Conservation (phyloP, 768 basidiomycete genomes). For the Leccinum olivaceopallidum region DNA sequence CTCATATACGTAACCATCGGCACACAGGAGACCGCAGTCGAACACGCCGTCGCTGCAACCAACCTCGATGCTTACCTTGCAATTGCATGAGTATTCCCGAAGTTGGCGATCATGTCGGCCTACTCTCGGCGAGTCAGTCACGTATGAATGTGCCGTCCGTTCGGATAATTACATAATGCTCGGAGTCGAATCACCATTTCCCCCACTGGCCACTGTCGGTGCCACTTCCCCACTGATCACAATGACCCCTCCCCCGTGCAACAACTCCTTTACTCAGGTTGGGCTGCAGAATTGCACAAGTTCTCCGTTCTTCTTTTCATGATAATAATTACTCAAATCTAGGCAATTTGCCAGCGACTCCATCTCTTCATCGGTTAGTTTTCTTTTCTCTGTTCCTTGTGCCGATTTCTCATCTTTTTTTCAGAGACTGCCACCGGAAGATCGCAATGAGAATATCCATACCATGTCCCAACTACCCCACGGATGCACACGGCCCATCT, state of each 20-base stretch:
- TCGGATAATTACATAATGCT: no score
- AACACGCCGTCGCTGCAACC: no score
- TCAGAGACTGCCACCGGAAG: conserved; percentile 69
- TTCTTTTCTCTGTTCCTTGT: conserved; percentile 9
- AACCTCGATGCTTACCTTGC: no score
- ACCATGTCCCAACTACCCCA: conserved; percentile 36
- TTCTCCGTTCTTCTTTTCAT: not conserved
- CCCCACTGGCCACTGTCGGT: no score
- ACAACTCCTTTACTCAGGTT: conserved; percentile 80
- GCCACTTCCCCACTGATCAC: not conserved
- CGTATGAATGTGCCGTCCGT: no score
- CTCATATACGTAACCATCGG: no score
- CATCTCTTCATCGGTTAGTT: conserved; percentile 84
- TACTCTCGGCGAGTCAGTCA: no score
- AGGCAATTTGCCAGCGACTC: conserved; percentile 62
- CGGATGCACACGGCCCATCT: conserved; percentile 42
- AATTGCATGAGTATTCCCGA: no score
- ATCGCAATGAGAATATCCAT: conserved; percentile 88
- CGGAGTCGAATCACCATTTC: no score
- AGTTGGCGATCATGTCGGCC: no score
- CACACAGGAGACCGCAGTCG: no score
- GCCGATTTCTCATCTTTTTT: conserved; percentile 13
- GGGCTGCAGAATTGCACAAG: conserved; percentile 88
- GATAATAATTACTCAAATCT: no score
- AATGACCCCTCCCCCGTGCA: conserved; percentile 52